These are phyloP conservation scores for Boletus insuetus DNA, from an alignment of 768 basidiomycete genomes.

Conservation along the genomic window DNA sequence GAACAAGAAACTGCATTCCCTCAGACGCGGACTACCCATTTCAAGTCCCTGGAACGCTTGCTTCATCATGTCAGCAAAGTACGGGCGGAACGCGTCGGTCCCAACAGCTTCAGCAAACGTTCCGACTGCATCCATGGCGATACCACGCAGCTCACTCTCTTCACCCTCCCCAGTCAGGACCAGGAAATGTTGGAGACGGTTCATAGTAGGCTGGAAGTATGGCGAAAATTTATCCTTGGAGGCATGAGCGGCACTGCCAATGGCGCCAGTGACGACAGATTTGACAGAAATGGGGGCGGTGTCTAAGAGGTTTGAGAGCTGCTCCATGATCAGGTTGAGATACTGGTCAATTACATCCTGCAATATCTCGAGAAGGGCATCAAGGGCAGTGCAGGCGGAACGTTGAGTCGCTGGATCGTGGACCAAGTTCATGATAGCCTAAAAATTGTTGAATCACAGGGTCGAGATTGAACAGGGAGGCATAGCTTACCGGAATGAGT, in stretches of 20 bases:
- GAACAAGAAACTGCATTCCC: slow-evolving; percentile 97
- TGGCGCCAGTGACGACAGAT: slow-evolving; percentile 93
- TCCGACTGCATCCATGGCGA: slow-evolving; percentile 98
- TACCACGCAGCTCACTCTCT: slow-evolving; percentile 91
- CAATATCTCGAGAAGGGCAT: slow-evolving; percentile 92
- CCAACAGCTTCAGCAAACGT: slow-evolving; percentile 98
- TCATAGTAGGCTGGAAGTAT: slow-evolving; percentile 92
- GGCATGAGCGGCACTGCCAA: slow-evolving; percentile 97
- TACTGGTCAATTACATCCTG: slow-evolving; percentile 90
- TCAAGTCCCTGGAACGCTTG: slow-evolving; percentile 89
- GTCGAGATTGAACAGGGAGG: neutral
- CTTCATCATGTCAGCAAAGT: slow-evolving; percentile 95
- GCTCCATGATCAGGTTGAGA: slow-evolving; percentile 91
- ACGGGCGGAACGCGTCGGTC: slow-evolving; percentile 89
- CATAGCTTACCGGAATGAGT: slow-evolving; percentile 73
- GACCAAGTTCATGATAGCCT: slow-evolving; percentile 91
- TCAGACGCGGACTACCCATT: slow-evolving; percentile 80
- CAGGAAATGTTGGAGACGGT: slow-evolving; percentile 85
- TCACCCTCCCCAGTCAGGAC: slow-evolving; percentile 83
- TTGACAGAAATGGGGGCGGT: slow-evolving; percentile 85
- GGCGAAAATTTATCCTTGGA: slow-evolving; percentile 88
- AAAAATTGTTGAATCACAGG: neutral
- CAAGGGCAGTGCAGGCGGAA: slow-evolving; percentile 94
- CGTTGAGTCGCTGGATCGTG: slow-evolving; percentile 85
- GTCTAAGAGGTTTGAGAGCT: slow-evolving; percentile 82